Evolutionary conservation across 78 protist genomes (phyloP).

Genomic region (Guillardia theta): DNA sequence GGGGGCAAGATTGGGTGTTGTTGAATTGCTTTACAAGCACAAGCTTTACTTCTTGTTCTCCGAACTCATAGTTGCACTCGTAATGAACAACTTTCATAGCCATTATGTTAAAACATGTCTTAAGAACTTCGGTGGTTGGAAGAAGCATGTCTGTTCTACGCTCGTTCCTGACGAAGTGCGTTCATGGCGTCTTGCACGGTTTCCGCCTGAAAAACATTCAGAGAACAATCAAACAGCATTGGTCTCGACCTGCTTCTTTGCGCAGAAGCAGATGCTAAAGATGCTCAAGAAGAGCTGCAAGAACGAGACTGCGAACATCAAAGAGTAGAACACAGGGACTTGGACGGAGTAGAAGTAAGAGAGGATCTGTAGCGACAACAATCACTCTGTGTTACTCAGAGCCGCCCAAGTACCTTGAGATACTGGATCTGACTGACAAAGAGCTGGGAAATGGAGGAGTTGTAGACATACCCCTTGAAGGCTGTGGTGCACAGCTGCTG

Average conservation of each 20-base stretch:
- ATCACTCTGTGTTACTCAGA: not conserved
- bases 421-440: constrained; percentile 47
- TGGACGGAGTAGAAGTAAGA: not conserved
- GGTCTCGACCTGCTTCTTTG: not conserved
- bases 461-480: constrained; percentile 72
- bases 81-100: no score
- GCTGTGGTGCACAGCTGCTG: constrained; percentile 36
- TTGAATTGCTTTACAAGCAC: no score
- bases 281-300: not conserved
- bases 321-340: not conserved
- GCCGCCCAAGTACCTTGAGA: not conserved
- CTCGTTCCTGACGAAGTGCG: no score
- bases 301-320: not conserved
- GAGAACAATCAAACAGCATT: no score
- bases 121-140: no score
- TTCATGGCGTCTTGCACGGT: no score
- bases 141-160: no score
- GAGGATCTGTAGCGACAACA: not conserved
- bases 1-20: no score
- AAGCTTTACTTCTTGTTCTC: no score
- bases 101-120: no score
- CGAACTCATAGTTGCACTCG: no score
- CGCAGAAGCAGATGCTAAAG: not conserved
- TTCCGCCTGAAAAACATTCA: no score
- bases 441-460: constrained; percentile 65